phyloP scores from a whole-genome alignment of 768 basidiomycete species.

The Leccinum fibrillosum region DNA sequence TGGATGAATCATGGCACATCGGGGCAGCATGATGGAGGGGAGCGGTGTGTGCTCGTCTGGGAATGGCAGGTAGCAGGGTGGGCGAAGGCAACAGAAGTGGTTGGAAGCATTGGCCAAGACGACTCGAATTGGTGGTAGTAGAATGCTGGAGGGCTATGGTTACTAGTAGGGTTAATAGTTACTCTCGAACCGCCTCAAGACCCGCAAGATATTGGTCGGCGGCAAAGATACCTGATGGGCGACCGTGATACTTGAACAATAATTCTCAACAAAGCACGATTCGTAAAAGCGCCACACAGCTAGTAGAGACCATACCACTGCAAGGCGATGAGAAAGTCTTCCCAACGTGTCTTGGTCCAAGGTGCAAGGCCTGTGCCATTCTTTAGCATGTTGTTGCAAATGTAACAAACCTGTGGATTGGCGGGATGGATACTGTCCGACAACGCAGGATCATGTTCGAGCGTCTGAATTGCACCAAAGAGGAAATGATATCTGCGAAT shows the following conservation, averaged over 20 bases:
- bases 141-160: neutral
- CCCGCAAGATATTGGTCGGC: slow-evolving; percentile 59
- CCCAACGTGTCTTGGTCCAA: slow-evolving; percentile 56
- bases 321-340: slow-evolving; percentile 53
- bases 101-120: neutral
- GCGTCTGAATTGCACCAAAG: slow-evolving; percentile 3
- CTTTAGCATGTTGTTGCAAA: slow-evolving; percentile 53
- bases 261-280: slow-evolving; percentile 44
- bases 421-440: neutral
- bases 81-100: neutral
- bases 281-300: slow-evolving; percentile 3
- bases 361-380: slow-evolving; percentile 49
- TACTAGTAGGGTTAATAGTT: slow-evolving; percentile 11
- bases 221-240: slow-evolving; percentile 52
- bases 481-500: slow-evolving; percentile 3
- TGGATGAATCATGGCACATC: too few species aligned
- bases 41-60: neutral
- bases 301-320: slow-evolving; percentile 42
- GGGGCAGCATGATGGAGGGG: too few species aligned
- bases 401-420: slow-evolving; percentile 45
- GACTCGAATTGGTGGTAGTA: neutral
- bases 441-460: slow-evolving; percentile 1
- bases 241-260: slow-evolving; percentile 56
- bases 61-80: neutral
- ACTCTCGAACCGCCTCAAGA: slow-evolving; percentile 54